Base-by-base conservation (phyloP, 1,284 basidiomycete species). In the Moesziomyces parantarcticus region DNA sequence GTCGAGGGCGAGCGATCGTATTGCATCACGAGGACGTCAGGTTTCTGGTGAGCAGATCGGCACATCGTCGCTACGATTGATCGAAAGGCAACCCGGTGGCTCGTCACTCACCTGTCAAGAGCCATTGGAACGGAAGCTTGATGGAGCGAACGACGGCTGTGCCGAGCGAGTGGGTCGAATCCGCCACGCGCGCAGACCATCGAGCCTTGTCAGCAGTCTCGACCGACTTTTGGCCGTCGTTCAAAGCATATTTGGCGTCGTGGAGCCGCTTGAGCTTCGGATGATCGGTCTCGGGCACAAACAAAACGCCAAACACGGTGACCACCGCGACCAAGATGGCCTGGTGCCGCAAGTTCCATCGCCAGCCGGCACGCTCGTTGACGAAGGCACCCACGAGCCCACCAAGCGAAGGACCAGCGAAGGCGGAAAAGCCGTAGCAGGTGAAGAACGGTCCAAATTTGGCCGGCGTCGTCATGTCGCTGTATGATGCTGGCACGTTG, bases 271-370 rank as follows among this genome's bases (percentile, higher is more conserved):
- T 61, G 22, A 68, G 32, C 36, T 48, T 53, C n/a, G 71, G 44
- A 45, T 73, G 55, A 22, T 63, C 61, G 1, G 74, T 76, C 29
- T 76, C 71, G 20, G 70, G 70, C 4, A 71, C 66, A 20, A 76
- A 64, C 1, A 76, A 50, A 18, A 76, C 44, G 49, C 61, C 34
- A 6, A 65, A 10, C 21, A 75, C 43, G 0, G 63, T 70, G 22
- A 65, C 50, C 4, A 60, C 50, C 14, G 60, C 71, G 29, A 76
- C 42, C 18, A 76, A 63, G n/a, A 76, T 76, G 21, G 74, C 70
- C 32, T 70, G 65, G 20, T 76, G 65, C 20, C 74, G 21, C 23
- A 74, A 25, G 18, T 76, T 75, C 71, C 74, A 76, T 13, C 52
- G 56, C 64, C 68, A 76, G 3, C 63, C 62, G 16, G 70, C 69